Evolutionary conservation across 176 grass and related monocot genomes (phyloP).

Genomic region (Paspalum notatum): DNA sequence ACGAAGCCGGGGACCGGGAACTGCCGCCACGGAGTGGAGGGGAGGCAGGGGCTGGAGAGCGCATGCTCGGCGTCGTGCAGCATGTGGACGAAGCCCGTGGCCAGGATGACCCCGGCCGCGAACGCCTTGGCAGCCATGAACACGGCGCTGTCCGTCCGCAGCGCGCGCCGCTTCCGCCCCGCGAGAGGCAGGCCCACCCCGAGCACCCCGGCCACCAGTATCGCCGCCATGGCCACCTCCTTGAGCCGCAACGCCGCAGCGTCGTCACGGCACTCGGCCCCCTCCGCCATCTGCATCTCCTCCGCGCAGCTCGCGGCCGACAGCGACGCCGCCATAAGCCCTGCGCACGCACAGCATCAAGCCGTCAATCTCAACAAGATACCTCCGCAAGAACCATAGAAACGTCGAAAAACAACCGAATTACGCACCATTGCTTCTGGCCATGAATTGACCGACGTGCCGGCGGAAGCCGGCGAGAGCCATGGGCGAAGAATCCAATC

Average conservation of each 20-base stretch:
- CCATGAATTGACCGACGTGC: constrained; percentile 28
- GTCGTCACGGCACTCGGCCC: constrained; percentile 49
- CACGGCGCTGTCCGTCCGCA: constrained; percentile 51
- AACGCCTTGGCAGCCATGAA: constrained; percentile 70
- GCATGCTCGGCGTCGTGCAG: constrained; percentile 63
- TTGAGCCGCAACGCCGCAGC: constrained; percentile 62
- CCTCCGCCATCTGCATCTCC: constrained; percentile 35
- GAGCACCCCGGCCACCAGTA: constrained; percentile 54
- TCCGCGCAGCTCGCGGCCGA: constrained; percentile 61
- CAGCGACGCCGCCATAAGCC: constrained; percentile 54
- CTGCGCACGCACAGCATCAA: constrained; percentile 12
- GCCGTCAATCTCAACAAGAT: background rate
- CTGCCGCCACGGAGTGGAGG: constrained; percentile 40
- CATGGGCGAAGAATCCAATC: constrained; percentile 24
- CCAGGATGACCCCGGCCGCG: constrained; percentile 78
- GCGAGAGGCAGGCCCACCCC: constrained; percentile 68
- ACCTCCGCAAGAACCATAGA: background rate
- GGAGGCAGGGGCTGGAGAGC: constrained; percentile 64
- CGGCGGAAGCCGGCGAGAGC: constrained; percentile 31
- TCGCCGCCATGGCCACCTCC: constrained; percentile 55
- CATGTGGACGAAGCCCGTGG: constrained; percentile 91
- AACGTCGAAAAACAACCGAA: background rate
- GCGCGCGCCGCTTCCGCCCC: constrained; percentile 55
- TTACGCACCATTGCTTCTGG: constrained; percentile 29
- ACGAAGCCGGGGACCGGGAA: constrained; percentile 87